phyloP scores from a whole-genome alignment of 352 stramenopile genomes.

The Phytophthora rubi region DNA sequence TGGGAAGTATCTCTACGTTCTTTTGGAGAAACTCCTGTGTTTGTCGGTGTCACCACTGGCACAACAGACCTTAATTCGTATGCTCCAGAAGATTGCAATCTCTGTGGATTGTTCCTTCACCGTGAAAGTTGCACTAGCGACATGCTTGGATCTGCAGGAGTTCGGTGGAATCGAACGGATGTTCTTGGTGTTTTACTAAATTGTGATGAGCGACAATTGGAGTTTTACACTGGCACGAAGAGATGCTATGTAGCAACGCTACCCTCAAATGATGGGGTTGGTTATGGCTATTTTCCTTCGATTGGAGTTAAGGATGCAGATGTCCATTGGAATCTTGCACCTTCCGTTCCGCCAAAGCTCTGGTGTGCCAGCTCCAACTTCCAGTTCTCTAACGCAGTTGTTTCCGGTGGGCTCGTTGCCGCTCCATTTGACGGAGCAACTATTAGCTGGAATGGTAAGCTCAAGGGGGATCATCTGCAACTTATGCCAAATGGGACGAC shows the following conservation, averaged over 20 bases:
- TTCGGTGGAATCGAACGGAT: constrained; percentile 45
- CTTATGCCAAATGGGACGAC: constrained; percentile 59
- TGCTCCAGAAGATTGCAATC: constrained; percentile 15
- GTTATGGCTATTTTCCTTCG: constrained; percentile 53
- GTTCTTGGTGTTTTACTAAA: constrained; percentile 66
- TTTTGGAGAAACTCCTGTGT: constrained; percentile 64
- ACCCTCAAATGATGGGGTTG: constrained; percentile 16
- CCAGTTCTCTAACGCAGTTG: constrained; percentile 60
- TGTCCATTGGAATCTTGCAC: constrained; percentile 67
- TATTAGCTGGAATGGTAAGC: constrained; percentile 70
- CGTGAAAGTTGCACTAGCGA: constrained; percentile 36
- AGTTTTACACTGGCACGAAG: constrained; percentile 59
- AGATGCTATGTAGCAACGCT: constrained; percentile 45
- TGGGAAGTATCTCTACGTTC: constrained; percentile 73
- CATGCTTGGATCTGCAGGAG: constrained; percentile 16
- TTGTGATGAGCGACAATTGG: constrained; percentile 68
- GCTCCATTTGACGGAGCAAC: constrained; percentile 61
- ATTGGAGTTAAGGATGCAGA: constrained; percentile 69
- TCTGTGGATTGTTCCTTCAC: constrained; percentile 47
- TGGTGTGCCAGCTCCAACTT: constrained; percentile 58
- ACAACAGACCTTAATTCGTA: constrained; percentile 69
- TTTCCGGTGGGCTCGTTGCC: constrained; percentile 72
- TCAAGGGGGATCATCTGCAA: constrained; percentile 57
- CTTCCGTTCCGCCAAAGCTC: constrained; percentile 64
- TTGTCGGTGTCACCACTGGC: constrained; percentile 69